Percentiles rank a stretch among this genome's conserved stretches.
Conservation (phyloP, 2,329 filamentous ascomycete species). For the Monilinia fructicola region DNA sequence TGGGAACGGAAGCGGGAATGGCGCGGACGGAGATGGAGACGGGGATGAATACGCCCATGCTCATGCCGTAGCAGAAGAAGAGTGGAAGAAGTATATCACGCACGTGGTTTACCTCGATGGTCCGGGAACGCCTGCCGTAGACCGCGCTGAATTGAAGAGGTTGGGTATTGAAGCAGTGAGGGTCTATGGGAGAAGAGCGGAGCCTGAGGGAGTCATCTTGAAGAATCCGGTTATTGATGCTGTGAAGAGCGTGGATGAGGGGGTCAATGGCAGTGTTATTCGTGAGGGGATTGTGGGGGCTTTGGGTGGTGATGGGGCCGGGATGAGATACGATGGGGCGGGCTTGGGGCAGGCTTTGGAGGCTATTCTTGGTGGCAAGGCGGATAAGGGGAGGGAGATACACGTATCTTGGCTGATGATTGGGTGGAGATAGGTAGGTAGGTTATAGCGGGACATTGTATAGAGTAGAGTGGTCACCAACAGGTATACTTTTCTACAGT, state of each 20-base stretch:
- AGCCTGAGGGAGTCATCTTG: conserved; percentile 34
- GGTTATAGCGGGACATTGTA: too few species aligned
- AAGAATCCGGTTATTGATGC: conserved; percentile 2
- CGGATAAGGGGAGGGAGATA: conserved; percentile 58
- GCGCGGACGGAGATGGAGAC: conserved; percentile 35
- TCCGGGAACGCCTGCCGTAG: conserved; percentile 66
- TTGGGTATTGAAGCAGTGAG: conserved; percentile 76
- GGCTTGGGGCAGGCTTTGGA: conserved; percentile 74
- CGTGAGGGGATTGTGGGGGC: conserved; percentile 4
- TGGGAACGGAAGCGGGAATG: conserved; percentile 18
- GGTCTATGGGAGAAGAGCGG: conserved; percentile 66
- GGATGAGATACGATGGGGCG: conserved; percentile 71
- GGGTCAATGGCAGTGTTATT: not conserved
- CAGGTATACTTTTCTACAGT: not conserved
- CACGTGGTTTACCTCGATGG: conserved; percentile 81
- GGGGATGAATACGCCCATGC: not conserved
- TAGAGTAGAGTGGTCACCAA: not conserved
- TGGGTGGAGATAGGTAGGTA: not conserved
- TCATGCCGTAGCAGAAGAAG: conserved; percentile 37
- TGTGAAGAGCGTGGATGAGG: conserved; percentile 1
- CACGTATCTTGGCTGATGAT: conserved; percentile 46
- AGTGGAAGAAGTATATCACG: conserved; percentile 71
- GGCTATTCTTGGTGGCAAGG: conserved; percentile 66
- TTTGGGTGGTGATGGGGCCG: conserved; percentile 43
- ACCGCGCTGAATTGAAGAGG: conserved; percentile 59